These are phyloP conservation scores for Microstegium vimineum DNA, from an alignment of 176 grass and related monocot species.

Conservation along the genomic window DNA sequence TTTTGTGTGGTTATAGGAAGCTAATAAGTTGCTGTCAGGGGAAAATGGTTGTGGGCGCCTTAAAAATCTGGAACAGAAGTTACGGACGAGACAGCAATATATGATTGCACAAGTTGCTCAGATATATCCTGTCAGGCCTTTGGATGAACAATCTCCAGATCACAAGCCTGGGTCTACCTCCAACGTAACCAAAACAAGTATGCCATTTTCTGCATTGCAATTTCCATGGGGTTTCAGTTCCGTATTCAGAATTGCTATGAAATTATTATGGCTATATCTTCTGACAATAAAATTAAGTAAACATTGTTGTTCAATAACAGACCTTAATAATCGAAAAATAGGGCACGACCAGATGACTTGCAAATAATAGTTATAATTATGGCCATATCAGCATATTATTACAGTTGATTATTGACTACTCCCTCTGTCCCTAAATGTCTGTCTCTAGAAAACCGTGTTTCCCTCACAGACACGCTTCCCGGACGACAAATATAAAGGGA, in stretches of 20 bases:
- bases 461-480: too few relatives aligned
- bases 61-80: conserved; percentile 39
- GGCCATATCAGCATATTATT: background rate
- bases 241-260: background rate
- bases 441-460: too few relatives aligned
- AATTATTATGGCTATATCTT: background rate
- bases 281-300: background rate
- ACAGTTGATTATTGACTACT: background rate
- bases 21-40: conserved; percentile 56
- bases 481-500: too few relatives aligned
- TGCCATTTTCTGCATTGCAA: background rate
- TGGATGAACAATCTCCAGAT: conserved; percentile 48
- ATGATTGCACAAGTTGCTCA: conserved; percentile 62
- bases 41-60: conserved; percentile 62
- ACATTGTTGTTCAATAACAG: background rate
- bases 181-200: conserved; percentile 39
- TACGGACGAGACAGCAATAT: conserved; percentile 61
- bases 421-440: too few relatives aligned
- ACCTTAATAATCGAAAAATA: background rate
- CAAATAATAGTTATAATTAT: background rate
- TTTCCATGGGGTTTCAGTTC: background rate
- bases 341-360: background rate
- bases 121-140: conserved; percentile 68
- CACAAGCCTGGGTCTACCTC: conserved; percentile 45
- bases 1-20: conserved; percentile 47